phyloP scores from a whole-genome alignment of 2,329 filamentous ascomycete genomes.

The Apiospora koreana region DNA sequence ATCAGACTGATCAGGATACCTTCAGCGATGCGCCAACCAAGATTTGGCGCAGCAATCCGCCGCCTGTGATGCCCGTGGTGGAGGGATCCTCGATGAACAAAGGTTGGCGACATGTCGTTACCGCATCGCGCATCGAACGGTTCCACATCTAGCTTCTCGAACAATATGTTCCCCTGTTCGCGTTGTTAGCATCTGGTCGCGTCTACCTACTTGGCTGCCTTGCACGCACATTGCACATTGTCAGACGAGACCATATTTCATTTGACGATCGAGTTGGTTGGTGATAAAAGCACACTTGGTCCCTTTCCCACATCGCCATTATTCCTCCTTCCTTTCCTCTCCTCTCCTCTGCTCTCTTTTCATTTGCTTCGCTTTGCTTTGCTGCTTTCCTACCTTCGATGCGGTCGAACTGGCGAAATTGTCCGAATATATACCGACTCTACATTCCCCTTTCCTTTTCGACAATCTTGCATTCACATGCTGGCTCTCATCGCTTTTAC shows the following conservation, averaged over 20 bases:
- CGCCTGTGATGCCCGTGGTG: no score
- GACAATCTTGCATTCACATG: neutral
- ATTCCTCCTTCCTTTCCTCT: neutral
- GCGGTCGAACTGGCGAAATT: neutral
- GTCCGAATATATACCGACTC: neutral
- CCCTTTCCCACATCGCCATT: neutral
- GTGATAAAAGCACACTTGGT: neutral
- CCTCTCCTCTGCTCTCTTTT: no score
- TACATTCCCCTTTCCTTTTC: neutral
- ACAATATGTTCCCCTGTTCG: neutral
- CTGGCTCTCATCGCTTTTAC: neutral
- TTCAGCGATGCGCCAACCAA: neutral
- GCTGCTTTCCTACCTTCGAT: neutral
- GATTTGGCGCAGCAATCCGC: no score
- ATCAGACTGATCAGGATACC: no score
- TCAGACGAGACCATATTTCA: no score
- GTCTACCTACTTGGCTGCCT: no score
- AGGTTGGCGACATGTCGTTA: neutral
- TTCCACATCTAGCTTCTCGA: no score
- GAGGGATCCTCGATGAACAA: neutral
- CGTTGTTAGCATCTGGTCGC: no score
- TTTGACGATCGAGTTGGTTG: no score
- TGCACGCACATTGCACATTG: no score
- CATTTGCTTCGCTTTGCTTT: neutral
- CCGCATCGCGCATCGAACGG: no score